phyloP scores from a whole-genome alignment of 345 rosid species.

The sweet orange (Citrus sinensis) region DVS_A1.0 CM039168.1:4908001-4908500 shows the following conservation, averaged over 20 bases:
- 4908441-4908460: conserved; percentile 74
- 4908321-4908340: conserved; percentile 63
- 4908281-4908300: conserved; percentile 39
- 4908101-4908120: not conserved
- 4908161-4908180: not conserved
- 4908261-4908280: conserved; percentile 50
- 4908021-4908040: not conserved
- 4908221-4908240: conserved; percentile 68
- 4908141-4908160: not conserved
- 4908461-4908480: conserved; percentile 45
- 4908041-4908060: not conserved
- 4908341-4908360: conserved; percentile 64
- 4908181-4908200: not conserved
- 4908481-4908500: conserved; percentile 9
- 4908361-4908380: conserved; percentile 51
- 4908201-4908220: conserved; percentile 7
- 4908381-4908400: conserved; percentile 60
- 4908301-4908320: conserved; percentile 46
- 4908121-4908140: not conserved
- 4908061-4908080: not conserved
- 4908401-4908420: conserved; percentile 57
- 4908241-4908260: conserved; percentile 76
- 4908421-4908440: conserved; percentile 62
- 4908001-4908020: not conserved
- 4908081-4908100: not conserved